phyloP scores from a whole-genome alignment of 352 stramenopile species.

The Pythium myriotylum region DNA sequence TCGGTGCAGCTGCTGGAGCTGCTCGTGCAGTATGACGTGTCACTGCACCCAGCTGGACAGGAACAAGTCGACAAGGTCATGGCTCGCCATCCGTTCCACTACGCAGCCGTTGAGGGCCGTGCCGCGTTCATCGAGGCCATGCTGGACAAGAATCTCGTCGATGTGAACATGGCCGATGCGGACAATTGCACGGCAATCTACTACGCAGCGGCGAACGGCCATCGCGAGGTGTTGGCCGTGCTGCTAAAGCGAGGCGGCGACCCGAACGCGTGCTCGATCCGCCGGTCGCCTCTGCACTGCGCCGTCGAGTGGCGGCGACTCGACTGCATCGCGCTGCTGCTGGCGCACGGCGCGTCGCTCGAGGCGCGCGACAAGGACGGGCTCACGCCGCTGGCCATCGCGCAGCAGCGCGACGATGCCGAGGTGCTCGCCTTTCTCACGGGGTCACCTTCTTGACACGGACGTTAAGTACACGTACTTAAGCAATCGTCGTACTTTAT shows the following conservation, averaged over 20 bases:
- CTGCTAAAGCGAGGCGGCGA: constrained; percentile 53
- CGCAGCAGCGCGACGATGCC: constrained; percentile 21
- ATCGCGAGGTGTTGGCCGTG: constrained; percentile 49
- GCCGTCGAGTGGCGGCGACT: constrained; percentile 74
- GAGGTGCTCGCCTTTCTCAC: constrained; percentile 26
- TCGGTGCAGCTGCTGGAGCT: constrained; percentile 61
- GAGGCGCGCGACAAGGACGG: constrained; percentile 47
- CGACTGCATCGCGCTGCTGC: constrained; percentile 56
- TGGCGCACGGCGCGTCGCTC: constrained; percentile 39
- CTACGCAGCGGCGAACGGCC: constrained; percentile 72
- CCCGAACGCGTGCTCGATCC: constrained; percentile 59
- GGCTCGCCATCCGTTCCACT: constrained; percentile 82
- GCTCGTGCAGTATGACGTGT: constrained; percentile 53
- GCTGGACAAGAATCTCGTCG: constrained; percentile 54
- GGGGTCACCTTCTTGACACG: too few relatives aligned
- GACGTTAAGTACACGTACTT: constrained; percentile 17
- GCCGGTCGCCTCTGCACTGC: constrained; percentile 71
- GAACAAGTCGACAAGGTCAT: constrained; percentile 76
- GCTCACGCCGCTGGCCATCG: constrained; percentile 40
- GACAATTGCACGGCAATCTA: constrained; percentile 75
- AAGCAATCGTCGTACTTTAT: constrained; percentile 14
- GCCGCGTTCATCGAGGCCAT: constrained; percentile 54
- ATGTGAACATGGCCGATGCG: constrained; percentile 65
- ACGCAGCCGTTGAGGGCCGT: constrained; percentile 74
- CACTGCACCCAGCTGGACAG: constrained; percentile 36